Evolutionary conservation across 2,329 filamentous ascomycete genomes (phyloP).

Genomic region (Boeremia exigua): DNA sequence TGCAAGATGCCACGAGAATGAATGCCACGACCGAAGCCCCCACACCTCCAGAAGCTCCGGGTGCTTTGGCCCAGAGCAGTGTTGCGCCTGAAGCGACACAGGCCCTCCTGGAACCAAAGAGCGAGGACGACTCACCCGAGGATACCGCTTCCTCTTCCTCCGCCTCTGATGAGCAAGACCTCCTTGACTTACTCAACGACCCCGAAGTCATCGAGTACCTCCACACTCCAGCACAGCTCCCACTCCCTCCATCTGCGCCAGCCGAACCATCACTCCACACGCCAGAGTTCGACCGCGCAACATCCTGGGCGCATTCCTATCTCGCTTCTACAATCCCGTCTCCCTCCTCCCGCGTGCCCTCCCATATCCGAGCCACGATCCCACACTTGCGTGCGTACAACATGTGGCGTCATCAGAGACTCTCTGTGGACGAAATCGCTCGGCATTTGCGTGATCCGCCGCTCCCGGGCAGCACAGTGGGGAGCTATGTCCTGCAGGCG

Average conservation of each 20-base stretch:
- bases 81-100: background rate
- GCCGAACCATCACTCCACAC: constrained; percentile 8
- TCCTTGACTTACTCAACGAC: background rate
- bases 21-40: background rate
- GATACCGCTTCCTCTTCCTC: background rate
- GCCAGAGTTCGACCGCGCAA: constrained; percentile 32
- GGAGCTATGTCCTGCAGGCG: constrained; percentile 40
- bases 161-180: background rate
- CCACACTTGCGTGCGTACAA: constrained; percentile 43
- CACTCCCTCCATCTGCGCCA: background rate
- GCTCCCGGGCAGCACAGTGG: constrained; percentile 36
- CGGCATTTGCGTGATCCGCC: constrained; percentile 38
- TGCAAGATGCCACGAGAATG: background rate
- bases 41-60: background rate
- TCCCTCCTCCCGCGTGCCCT: constrained; percentile 18
- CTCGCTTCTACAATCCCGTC: constrained; percentile 39
- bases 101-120: background rate
- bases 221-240: background rate
- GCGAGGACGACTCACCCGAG: too few relatives aligned
- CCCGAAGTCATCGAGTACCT: background rate
- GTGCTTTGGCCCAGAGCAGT: background rate
- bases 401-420: constrained; percentile 40
- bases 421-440: constrained; percentile 32
- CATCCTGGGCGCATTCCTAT: constrained; percentile 38
- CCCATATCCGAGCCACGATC: constrained; percentile 39